These are phyloP conservation scores for Cinnamomum micranthum DNA, from an alignment of 164 flowering plant genomes.

Conservation along the genomic window DNA sequence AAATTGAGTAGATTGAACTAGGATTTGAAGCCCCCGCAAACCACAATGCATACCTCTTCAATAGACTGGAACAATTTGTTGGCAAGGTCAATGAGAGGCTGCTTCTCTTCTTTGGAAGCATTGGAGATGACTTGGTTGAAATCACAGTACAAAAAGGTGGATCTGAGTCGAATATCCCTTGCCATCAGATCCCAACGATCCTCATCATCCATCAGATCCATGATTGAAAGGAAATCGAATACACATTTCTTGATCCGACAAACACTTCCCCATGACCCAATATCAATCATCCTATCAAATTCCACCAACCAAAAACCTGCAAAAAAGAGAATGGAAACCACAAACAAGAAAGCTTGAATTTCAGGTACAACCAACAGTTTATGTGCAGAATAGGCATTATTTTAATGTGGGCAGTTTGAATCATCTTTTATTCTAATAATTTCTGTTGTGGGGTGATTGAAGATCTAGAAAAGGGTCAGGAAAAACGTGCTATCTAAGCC, in stretches of 20 bases:
- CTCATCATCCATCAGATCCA: slow-evolving; percentile 22
- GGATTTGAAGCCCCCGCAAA: background rate
- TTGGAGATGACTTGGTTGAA: slow-evolving; percentile 20
- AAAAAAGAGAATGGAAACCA: background rate
- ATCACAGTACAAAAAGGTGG: slow-evolving; percentile 28
- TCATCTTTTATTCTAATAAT: background rate
- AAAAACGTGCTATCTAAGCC: too few species aligned
- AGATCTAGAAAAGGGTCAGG: background rate
- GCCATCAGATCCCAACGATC: slow-evolving; percentile 27
- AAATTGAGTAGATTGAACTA: too few species aligned
- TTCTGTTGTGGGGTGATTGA: background rate
- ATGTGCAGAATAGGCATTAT: background rate
- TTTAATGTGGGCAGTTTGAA: background rate
- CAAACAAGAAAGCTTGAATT: background rate
- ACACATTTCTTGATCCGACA: slow-evolving; percentile 25
- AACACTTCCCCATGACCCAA: slow-evolving; percentile 15
- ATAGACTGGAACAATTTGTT: slow-evolving; percentile 24
- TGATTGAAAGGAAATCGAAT: slow-evolving; percentile 21
- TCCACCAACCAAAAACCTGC: background rate
- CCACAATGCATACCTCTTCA: slow-evolving; percentile 19
- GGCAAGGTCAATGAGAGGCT: slow-evolving; percentile 23
- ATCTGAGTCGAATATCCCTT: slow-evolving; percentile 25
- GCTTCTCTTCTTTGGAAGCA: slow-evolving; percentile 20
- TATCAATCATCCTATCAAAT: slow-evolving; percentile 3
- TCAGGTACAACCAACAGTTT: background rate